A percentile compares a stretch with the other conserved stretches of the same genome.
phyloP scores from a whole-genome alignment of 139 green algal genomes.

The Chlamydomonas eustigma region DNA sequence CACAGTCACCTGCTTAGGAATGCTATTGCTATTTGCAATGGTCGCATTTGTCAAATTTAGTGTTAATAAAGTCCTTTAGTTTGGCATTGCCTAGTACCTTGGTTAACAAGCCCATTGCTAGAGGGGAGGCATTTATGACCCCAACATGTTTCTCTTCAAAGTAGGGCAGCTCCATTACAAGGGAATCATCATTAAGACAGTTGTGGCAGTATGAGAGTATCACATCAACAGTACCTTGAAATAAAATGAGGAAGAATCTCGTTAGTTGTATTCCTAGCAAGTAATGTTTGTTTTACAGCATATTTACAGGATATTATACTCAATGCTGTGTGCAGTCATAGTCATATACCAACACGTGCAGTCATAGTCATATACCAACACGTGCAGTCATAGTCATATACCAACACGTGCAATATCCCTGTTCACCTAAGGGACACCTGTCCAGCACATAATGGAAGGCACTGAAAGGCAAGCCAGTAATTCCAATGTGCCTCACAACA shows the following conservation, averaged over 20 bases:
- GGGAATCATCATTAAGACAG: constrained; percentile 71
- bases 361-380: not conserved
- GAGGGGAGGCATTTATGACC: constrained; percentile 79
- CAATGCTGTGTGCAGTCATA: not conserved
- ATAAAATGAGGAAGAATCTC: not conserved
- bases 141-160: constrained; percentile 64
- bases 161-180: constrained; percentile 59
- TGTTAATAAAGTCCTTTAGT: no score
- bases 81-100: no score
- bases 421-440: constrained; percentile 32
- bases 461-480: constrained; percentile 86
- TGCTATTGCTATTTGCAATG: no score
- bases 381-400: no score
- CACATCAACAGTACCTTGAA: constrained; percentile 70
- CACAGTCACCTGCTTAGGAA: no score
- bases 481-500: constrained; percentile 79
- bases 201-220: constrained; percentile 94
- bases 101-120: constrained; percentile 93
- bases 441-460: constrained; percentile 77
- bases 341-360: not conserved
- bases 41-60: no score
- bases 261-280: no score
- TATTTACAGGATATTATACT: not conserved
- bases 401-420: no score
- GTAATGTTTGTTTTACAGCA: not conserved